A percentile compares a stretch with the other conserved stretches of the same genome.
These are phyloP conservation scores for Amylostereum areolatum DNA, from an alignment of 1,284 basidiomycete genomes.

Conservation along the genomic window DNA sequence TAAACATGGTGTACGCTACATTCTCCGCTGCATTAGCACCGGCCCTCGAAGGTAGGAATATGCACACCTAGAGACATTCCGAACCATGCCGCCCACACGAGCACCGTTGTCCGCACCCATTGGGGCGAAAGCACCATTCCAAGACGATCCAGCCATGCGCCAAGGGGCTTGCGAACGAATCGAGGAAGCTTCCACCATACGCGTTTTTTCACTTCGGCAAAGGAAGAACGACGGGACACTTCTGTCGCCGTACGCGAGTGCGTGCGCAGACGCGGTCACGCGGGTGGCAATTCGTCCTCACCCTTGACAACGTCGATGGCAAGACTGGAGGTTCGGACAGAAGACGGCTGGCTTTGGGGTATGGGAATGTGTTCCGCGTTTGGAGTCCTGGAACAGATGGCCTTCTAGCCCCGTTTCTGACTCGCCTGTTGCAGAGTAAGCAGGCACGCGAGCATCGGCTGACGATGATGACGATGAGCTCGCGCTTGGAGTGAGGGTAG, in stretches of 20 bases:
- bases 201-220: conserved; percentile 35
- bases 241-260: conserved; percentile 4
- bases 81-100: conserved; percentile 85
- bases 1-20: conserved; percentile 91
- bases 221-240: conserved; percentile 26
- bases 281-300: background rate
- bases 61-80: conserved; percentile 71
- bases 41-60: conserved; percentile 5
- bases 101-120: conserved; percentile 78
- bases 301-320: background rate
- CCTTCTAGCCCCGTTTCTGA: conserved; percentile 31
- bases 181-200: conserved; percentile 35
- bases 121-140: conserved; percentile 73
- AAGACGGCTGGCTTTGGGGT: too few relatives aligned
- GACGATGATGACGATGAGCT: conserved; percentile 6
- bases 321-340: too few relatives aligned
- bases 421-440: conserved; percentile 35
- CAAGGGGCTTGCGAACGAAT: conserved; percentile 43
- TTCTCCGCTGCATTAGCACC: conserved; percentile 5
- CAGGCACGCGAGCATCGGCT: conserved; percentile 8
- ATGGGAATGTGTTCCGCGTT: background rate
- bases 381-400: conserved; percentile 29
- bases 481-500: background rate
- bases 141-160: conserved; percentile 69
- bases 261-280: background rate